phyloP scores from a whole-genome alignment of 441 rosid genomes.

The Erysimum cheiri region DNA sequence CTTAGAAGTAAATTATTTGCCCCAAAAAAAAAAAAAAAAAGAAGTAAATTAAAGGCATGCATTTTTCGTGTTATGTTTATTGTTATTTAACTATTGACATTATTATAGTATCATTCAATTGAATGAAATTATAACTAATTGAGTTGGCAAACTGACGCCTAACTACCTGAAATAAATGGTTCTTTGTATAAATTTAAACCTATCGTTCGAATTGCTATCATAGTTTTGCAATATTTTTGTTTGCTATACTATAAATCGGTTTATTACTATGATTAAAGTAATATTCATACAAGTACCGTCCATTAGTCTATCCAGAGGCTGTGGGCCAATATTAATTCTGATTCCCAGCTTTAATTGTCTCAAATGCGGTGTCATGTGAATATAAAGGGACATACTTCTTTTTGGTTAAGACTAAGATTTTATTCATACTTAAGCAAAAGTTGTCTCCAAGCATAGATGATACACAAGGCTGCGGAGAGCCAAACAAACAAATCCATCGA shows the following conservation, averaged over 20 bases:
- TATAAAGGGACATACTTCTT: neutral
- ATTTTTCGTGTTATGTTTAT: slow-evolving; percentile 33
- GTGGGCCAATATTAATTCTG: neutral
- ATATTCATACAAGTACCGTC: slow-evolving; percentile 2
- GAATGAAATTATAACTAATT: slow-evolving; percentile 5
- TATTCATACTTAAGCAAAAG: neutral
- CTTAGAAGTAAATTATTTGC: slow-evolving; percentile 42
- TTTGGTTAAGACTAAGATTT: neutral
- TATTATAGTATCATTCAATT: slow-evolving; percentile 31
- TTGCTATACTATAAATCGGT: slow-evolving; percentile 8
- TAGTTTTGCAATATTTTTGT: slow-evolving; percentile 11
- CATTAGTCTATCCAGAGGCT: slow-evolving; percentile 9
- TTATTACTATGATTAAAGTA: slow-evolving; percentile 17
- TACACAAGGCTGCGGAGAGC: too few species aligned
- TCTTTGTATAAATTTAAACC: neutral
- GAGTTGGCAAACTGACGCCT: slow-evolving; percentile 33
- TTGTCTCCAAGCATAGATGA: neutral
- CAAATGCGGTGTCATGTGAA: neutral
- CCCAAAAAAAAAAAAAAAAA: too few species aligned
- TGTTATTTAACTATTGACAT: slow-evolving; percentile 19
- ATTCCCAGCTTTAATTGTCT: neutral
- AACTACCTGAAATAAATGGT: slow-evolving; percentile 31
- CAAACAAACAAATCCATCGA: neutral
- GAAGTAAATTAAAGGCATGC: slow-evolving; percentile 43
- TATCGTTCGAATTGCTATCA: slow-evolving; percentile 10